Percentiles rank a stretch among this genome's conserved stretches.
phyloP scores from a whole-genome alignment of 768 basidiomycete species.

The Xerocomus spinulosus region DNA sequence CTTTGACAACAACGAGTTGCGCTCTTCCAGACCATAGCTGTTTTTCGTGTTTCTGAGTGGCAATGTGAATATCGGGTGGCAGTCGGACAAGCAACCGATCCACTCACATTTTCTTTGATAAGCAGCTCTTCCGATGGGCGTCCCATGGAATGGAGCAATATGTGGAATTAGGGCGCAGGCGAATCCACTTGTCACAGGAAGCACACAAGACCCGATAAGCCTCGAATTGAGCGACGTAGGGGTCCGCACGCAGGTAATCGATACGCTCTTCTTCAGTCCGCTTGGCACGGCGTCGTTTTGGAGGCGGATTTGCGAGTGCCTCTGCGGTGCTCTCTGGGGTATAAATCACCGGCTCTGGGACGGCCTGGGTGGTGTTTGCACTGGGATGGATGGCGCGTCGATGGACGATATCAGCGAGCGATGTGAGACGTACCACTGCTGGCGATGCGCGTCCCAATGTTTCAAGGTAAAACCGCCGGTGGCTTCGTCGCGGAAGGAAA shows the following conservation, averaged over 20 bases:
- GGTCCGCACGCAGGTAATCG: conserved; percentile 61
- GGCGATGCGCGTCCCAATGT: conserved; percentile 66
- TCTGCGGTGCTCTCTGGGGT: conserved; percentile 41
- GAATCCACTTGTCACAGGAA: conserved; percentile 81
- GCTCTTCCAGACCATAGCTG: conserved; percentile 55
- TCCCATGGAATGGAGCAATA: conserved; percentile 90
- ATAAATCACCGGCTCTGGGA: conserved; percentile 38
- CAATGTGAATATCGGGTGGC: conserved; percentile 6
- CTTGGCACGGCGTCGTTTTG: conserved; percentile 69
- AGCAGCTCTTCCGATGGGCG: conserved; percentile 77
- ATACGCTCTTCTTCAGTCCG: conserved; percentile 76
- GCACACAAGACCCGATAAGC: conserved; percentile 76
- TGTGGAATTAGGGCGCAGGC: conserved; percentile 79
- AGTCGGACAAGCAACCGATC: conserved; percentile 5
- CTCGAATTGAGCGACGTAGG: conserved; percentile 77
- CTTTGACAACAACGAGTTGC: conserved; percentile 52
- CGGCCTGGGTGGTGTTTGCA: conserved; percentile 29
- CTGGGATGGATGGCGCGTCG: conserved; percentile 16
- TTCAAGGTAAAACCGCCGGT: conserved; percentile 61
- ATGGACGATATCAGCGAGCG: conserved; percentile 2
- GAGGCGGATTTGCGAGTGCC: conserved; percentile 43
- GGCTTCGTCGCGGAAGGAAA: conserved; percentile 63
- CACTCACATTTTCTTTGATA: conserved; percentile 70
- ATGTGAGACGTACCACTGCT: conserved; percentile 45
- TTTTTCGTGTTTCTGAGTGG: conserved; percentile 40